Base-by-base conservation (phyloP, 2,329 filamentous ascomycete genomes). In the Pseudogymnoascus pannorum region DNA sequence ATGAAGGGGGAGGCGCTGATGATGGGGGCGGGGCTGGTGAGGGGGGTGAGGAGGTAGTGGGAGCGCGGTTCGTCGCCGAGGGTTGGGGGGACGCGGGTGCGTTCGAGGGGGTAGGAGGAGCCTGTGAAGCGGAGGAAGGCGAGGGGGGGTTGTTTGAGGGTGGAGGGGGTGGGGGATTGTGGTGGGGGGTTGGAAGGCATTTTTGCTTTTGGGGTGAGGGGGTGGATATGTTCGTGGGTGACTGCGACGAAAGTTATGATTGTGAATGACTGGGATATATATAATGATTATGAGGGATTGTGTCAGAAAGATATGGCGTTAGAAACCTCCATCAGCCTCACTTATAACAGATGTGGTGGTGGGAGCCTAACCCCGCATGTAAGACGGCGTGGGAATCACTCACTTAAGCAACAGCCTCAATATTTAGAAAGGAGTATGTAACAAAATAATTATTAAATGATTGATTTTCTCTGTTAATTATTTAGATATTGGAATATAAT, bases 1-100 rank as follows among this genome's bases (percentile, higher is more conserved):
- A 70, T 63, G 38, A 69, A 69, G 16, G 60, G 12, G 2, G 66
- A 68, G 60, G 24, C 20, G 12, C 64, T 66, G 18, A 69, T 67
- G 0, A 68, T 54, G 2, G 67, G 68, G 8, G 68, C 65, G 1
- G 67, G 65, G 20, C 63, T 24, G 2, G 60, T 58, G 8, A 38
- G 42, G 4, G 60, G 38, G 8, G 44, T 61, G 20, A 38, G 2
- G 51, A 68, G 62, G 58, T 65, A 67, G 62, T 58, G 59, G 8
- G n/a, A 16, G 9, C 67, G 64, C 14, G 60, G 20, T 29, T 62
- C 58, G 12, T 4, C 11, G 14, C 22, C 2, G 58, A 12, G 7
- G 63, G 9, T 9, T 61, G 64, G 31, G 65, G 31, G 1, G 48
- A 7, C 11, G 64, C 64, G 38, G 42, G 26, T 57, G 62, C 58